Evolutionary conservation across 176 grass and related monocot genomes (phyloP), one percentile per base, ranked within the genome.

Genomic region (Hsuehochloa calcarea): DNA sequence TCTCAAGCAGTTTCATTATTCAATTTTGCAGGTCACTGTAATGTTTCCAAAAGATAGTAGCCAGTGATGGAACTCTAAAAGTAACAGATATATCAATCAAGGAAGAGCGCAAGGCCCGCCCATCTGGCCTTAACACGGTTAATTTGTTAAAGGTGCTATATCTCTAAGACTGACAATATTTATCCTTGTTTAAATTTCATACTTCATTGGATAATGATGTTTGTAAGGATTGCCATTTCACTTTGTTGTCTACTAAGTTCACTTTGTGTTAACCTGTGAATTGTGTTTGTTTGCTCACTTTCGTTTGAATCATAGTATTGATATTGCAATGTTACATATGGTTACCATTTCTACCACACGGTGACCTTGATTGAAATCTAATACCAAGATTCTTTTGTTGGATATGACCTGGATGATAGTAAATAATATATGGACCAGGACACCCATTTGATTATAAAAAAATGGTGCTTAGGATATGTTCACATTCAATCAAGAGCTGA

Each of bases 1-100:
- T 70, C 17, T 65, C 13, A n/a, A 56, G 19, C 29, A 35, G 65
- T 77, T 84, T 52, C 35, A 72, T 83, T 45, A 86, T 66, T 90
- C 54, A 43, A 84, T 84, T 82, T 84, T 84, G 31, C 84, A 98
- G 96, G 93, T 95, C 59, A 85, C 93, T 84, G 85, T 76, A 23
- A 98, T 98, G 96, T n/a, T 95, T 98, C 79, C 93, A 98, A 88
- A 98, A 97, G 87, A 86, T 98, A 87, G 93, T 98, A 37, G 19
- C 74, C 16, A 87, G 81, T 93, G 87, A 95, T 87, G 93, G 89
- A 45, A 85, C 72, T 70, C 64, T 98, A 65, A 98, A 92, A 89
- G 88, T 98, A 82, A 88, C 77, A 77, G 91, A 93, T 73, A 79
- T 95, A 59, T 98, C 89, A 23, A 92, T 70, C 40, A 98, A 95